Conservation (phyloP, 2,329 filamentous ascomycete species). For the Epichloe festucae region DNA sequence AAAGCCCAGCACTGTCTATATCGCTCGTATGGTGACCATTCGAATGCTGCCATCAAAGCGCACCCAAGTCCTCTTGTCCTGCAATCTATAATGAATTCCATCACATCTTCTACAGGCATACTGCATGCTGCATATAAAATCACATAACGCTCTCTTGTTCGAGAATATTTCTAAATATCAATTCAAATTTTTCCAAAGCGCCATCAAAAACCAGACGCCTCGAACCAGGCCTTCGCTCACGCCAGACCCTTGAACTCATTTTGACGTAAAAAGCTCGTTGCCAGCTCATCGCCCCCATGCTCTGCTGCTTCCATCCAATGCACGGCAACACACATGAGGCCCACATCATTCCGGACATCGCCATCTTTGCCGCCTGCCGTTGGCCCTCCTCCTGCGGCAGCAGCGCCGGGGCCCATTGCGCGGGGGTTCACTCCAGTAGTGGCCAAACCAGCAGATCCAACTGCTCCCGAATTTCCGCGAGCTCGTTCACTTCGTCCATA, state of each 20-base stretch:
- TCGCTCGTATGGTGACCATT: no score
- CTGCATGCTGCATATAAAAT: no score
- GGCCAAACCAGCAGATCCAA: slow-evolving; percentile 12
- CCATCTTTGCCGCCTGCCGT: slow-evolving; percentile 24
- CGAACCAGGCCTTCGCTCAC: slow-evolving; percentile 7
- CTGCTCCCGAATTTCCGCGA: slow-evolving; percentile 12
- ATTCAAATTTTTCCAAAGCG: neutral
- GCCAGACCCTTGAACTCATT: slow-evolving; percentile 29
- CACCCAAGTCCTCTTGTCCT: no score
- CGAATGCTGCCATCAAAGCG: no score
- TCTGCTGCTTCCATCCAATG: slow-evolving; percentile 95
- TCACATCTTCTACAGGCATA: no score
- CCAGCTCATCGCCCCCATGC: slow-evolving; percentile 73
- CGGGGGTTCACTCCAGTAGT: slow-evolving; percentile 12
- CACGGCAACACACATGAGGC: slow-evolving; percentile 83
- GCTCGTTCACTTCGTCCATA: slow-evolving; percentile 32
- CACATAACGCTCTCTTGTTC: no score
- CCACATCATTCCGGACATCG: slow-evolving; percentile 60
- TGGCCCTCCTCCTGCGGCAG: slow-evolving; percentile 10
- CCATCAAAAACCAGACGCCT: neutral
- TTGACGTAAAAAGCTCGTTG: slow-evolving; percentile 69
- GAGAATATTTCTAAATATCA: no score
- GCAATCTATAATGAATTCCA: no score
- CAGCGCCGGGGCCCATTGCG: slow-evolving; percentile 11
- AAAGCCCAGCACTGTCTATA: no score